Conservation (phyloP, 2,329 filamentous ascomycete species). For the Ophiostoma himal-ulmi region DNA sequence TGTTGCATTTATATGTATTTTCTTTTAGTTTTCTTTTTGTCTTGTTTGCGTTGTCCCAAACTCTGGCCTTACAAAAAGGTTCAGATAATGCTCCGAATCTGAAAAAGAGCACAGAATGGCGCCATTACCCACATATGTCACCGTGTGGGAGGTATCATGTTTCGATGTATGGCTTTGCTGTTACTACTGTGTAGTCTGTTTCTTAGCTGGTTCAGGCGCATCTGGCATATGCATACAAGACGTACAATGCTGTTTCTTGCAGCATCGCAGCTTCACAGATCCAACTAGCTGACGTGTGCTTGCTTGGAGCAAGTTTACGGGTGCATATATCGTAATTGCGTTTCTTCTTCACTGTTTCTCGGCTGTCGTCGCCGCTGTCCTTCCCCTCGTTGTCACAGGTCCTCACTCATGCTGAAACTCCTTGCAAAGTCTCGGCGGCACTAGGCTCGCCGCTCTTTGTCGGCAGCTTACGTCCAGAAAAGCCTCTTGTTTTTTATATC, state of each 20-base stretch:
- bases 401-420: constrained; percentile 2
- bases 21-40: not conserved
- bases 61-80: not conserved
- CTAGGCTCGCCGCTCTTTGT: not conserved
- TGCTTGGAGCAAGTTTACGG: not conserved
- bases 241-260: too few relatives aligned
- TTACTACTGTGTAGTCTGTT: not conserved
- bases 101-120: constrained; percentile 29
- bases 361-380: not conserved
- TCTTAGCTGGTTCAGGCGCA: not conserved
- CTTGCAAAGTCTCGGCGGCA: not conserved
- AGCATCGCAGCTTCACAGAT: not conserved
- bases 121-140: constrained; percentile 34
- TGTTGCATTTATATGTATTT: not conserved
- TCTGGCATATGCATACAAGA: not conserved
- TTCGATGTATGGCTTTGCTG: not conserved
- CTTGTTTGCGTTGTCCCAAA: not conserved
- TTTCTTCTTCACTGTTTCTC: not conserved
- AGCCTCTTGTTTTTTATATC: too few relatives aligned
- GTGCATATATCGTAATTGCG: not conserved
- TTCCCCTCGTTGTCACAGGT: not conserved
- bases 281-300: not conserved
- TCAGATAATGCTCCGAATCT: not conserved
- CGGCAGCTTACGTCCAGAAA: not conserved
- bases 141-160: constrained; percentile 5